Base-by-base conservation (phyloP, 2,329 filamentous ascomycete species). In the Akanthomyces muscarius region DNA sequence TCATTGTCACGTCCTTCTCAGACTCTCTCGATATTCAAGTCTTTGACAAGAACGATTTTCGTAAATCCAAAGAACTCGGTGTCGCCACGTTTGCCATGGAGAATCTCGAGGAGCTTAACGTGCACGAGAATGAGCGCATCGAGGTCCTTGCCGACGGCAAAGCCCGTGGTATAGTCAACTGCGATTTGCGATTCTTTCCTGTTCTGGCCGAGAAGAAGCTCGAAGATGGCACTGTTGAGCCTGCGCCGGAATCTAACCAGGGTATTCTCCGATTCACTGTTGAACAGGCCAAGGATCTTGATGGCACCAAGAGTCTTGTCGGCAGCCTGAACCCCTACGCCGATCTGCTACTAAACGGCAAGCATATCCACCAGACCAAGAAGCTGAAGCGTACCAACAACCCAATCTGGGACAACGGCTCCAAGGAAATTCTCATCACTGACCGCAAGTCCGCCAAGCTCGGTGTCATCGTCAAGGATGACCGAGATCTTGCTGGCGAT, bases 301-400 rank as follows among this genome's bases (percentile, higher is more conserved):
- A 99, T 71, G 89, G 89, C 57, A 90, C 86, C 67, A 97, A 95
- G 87, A 97, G 92, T 76, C 79, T 99, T 72, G 88, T 98, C 65
- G 95, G 95, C 36, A 84, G 89, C 66, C 87, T 99, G 53, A 98
- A 92, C 75, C 95, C 95, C 1, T 99, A 68, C 69, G 93, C 91
- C 11, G 83, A 88, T 38, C 83, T 99, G 57, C 83, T 97, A 51
- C 85, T 99, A 69, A 99, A 99, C 70, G 90, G 92, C 66, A 96
- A 95, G 76, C 89, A 96, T 73, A 84, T 98, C 5, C 92, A 97
- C 70, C 83, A 87, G 63, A 96, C 93, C 60, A 91, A 92, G 77
- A 96, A 93, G 76, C 84, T 97, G 70, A 99, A 98, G 83, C 89
- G 94, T 65, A 98, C 92, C 65, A 99, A 99, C 78, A 95, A 97